Conservation (phyloP, 192 early-diverging fungal species). For the Backusella westeae region DNA sequence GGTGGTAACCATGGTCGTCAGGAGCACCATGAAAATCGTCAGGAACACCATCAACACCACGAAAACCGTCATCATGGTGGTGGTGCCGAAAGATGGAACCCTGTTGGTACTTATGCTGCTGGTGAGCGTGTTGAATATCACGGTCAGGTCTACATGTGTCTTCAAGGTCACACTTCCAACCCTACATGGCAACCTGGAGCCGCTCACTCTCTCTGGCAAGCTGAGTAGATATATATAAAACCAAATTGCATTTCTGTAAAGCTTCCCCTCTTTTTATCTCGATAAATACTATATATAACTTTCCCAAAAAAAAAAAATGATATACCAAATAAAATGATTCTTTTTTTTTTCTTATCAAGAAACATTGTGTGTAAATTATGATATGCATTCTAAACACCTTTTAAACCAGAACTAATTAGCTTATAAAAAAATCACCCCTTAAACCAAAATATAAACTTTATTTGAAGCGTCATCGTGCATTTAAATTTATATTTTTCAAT, state of each 20-base stretch:
- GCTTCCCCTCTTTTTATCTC: not conserved
- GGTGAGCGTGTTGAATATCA: conserved; percentile 49
- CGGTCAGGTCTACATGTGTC: conserved; percentile 41
- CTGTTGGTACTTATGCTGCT: conserved; percentile 42
- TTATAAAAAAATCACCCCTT: too few relatives aligned
- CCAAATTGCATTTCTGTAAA: not conserved
- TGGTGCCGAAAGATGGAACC: conserved; percentile 36
- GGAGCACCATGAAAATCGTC: not conserved
- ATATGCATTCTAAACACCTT: too few relatives aligned
- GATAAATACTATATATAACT: too few relatives aligned
- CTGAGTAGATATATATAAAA: conserved; percentile 21
- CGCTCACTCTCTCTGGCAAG: conserved; percentile 46
- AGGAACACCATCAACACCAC: not conserved
- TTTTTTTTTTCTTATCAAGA: too few relatives aligned
- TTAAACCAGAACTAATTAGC: too few relatives aligned
- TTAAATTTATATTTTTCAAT: too few relatives aligned
- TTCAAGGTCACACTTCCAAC: conserved; percentile 45
- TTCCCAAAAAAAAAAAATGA: too few relatives aligned
- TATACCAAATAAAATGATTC: too few relatives aligned
- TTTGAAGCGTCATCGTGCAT: too few relatives aligned
- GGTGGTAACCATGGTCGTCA: not conserved
- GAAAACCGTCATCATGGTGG: conserved; percentile 12
- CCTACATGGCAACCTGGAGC: conserved; percentile 43
- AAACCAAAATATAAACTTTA: conserved; percentile 6
- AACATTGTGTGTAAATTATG: too few relatives aligned